phyloP scores from a whole-genome alignment of 139 green algal species.

The Coelastrella sp. region DNA sequence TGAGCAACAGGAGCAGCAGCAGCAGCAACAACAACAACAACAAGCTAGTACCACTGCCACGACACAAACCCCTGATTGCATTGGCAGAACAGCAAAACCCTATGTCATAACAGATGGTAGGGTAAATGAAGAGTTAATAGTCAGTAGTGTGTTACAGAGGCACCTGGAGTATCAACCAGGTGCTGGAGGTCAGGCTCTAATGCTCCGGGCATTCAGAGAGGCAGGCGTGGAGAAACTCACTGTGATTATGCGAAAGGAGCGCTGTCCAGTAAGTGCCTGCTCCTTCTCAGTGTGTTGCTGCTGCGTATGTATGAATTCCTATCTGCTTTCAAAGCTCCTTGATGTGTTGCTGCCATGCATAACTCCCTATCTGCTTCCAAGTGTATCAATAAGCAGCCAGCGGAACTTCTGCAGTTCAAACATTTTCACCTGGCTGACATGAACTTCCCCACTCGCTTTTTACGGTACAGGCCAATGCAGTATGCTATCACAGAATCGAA shows the following conservation, averaged over 20 bases:
- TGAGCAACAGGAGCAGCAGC: slow-evolving; percentile 40
- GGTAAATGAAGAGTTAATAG: slow-evolving; percentile 49
- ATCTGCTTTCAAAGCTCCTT: no score
- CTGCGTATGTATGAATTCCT: neutral
- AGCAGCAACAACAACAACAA: neutral
- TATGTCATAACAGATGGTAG: slow-evolving; percentile 29
- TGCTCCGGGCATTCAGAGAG: slow-evolving; percentile 52
- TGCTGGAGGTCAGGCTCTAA: slow-evolving; percentile 38
- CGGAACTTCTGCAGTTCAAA: neutral
- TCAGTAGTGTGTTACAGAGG: slow-evolving; percentile 45
- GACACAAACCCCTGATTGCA: no score
- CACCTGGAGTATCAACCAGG: slow-evolving; percentile 57
- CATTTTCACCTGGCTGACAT: neutral
- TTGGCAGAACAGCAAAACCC: no score
- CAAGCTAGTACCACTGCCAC: neutral
- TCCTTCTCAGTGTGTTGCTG: neutral
- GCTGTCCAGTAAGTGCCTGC: slow-evolving; percentile 48
- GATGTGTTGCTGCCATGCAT: no score
- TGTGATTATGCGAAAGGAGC: slow-evolving; percentile 53
- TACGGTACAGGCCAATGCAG: slow-evolving; percentile 59
- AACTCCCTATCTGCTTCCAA: no score
- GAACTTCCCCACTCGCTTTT: neutral
- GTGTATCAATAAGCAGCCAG: no score
- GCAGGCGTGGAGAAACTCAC: slow-evolving; percentile 9
- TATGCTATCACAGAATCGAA: slow-evolving; percentile 59